Conservation (phyloP, 208 protist genomes). For the Trypanosoma rangeli region DNA sequence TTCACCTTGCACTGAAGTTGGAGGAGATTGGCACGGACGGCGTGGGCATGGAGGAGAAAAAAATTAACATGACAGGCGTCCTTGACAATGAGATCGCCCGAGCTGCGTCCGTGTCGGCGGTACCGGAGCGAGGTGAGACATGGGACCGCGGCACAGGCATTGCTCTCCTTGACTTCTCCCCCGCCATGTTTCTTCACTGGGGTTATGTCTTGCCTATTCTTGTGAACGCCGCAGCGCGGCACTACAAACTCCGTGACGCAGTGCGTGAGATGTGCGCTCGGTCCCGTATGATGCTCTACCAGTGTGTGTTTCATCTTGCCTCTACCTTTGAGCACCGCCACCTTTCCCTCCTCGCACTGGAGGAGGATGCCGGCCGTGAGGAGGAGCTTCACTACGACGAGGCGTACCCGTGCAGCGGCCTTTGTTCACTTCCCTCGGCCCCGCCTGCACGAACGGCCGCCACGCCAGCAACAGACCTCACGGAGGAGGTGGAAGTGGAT, state of each 20-base stretch:
- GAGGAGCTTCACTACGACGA: constrained; percentile 1
- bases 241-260: constrained; percentile 42
- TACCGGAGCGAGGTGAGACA: not conserved
- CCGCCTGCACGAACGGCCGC: not conserved
- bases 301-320: constrained; percentile 68
- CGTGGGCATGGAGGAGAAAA: not conserved
- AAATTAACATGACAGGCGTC: not conserved
- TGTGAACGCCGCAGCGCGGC: constrained; percentile 40
- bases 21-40: constrained; percentile 35
- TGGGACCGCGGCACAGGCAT: constrained; percentile 31
- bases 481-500: not conserved
- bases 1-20: constrained; percentile 62
- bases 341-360: constrained; percentile 33
- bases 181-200: constrained; percentile 62
- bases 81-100: not conserved
- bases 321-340: constrained; percentile 60
- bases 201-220: constrained; percentile 56
- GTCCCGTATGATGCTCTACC: constrained; percentile 62
- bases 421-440: not conserved
- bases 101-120: not conserved
- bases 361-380: not conserved
- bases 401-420: not conserved
- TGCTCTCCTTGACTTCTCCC: constrained; percentile 57
- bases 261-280: constrained; percentile 69
- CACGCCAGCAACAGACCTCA: not conserved